phyloP scores from a whole-genome alignment of 108 stramenopile genomes.

The Seminavis robusta region DNA sequence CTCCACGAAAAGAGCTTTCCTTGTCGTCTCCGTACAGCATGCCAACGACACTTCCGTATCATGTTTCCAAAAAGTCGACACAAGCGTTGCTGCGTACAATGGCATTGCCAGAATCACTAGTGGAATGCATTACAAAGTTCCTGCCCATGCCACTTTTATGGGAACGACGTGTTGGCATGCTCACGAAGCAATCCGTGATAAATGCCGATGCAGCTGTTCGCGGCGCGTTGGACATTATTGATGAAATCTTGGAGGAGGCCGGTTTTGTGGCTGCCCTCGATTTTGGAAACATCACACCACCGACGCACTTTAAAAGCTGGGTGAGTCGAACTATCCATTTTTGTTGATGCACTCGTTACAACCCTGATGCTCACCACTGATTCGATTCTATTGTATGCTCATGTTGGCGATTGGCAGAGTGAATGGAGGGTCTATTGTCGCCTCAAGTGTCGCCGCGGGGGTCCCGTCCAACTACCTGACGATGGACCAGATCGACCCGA shows the following conservation, averaged over 20 bases:
- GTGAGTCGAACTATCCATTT: no score
- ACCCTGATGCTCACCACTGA: no score
- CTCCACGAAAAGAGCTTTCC: background rate
- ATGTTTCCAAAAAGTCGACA: background rate
- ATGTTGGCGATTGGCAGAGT: no score
- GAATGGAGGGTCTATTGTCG: no score
- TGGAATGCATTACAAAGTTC: constrained; percentile 19
- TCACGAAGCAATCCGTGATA: constrained; percentile 28
- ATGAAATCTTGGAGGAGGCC: constrained; percentile 55
- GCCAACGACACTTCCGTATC: background rate
- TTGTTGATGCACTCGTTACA: no score
- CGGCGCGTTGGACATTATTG: constrained; percentile 49
- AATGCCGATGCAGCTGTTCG: constrained; percentile 48
- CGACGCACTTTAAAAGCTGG: constrained; percentile 39
- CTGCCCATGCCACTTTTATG: constrained; percentile 48
- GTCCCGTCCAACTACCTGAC: no score
- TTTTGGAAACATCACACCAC: constrained; percentile 32
- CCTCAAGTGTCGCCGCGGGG: no score
- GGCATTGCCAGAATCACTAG: constrained; percentile 16
- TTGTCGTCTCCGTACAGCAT: background rate
- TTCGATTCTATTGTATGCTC: no score
- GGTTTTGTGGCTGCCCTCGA: constrained; percentile 48
- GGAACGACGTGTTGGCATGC: constrained; percentile 31
- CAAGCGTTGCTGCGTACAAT: constrained; percentile 28
- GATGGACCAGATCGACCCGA: no score